A percentile compares a stretch with the other conserved stretches of the same genome.
phyloP scores from a whole-genome alignment of 306 rosid genomes.

The Leucaena leucocephala region DNA sequence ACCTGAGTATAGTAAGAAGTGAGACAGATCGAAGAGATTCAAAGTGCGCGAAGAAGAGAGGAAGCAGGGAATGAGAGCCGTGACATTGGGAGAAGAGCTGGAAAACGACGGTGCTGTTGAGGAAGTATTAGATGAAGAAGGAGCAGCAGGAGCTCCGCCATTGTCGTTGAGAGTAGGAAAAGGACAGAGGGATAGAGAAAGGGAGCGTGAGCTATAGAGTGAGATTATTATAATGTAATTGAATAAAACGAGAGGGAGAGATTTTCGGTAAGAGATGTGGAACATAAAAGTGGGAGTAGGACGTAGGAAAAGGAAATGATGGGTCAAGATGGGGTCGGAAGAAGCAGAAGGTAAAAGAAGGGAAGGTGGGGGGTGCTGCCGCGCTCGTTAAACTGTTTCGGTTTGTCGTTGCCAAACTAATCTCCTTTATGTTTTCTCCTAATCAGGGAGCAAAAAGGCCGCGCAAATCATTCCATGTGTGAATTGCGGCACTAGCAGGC shows the following conservation, averaged over 20 bases:
- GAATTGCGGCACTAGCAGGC: no score
- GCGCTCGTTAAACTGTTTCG: no score
- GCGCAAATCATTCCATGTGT: no score
- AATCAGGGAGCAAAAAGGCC: no score
- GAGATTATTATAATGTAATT: slow-evolving; percentile 22
- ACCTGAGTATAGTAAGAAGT: slow-evolving; percentile 32
- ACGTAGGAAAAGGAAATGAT: not conserved
- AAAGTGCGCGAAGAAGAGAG: slow-evolving; percentile 44
- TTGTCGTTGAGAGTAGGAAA: slow-evolving; percentile 47
- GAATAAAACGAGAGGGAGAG: slow-evolving; percentile 27
- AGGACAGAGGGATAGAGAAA: slow-evolving; percentile 55
- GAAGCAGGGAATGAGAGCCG: slow-evolving; percentile 40
- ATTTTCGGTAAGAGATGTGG: not conserved
- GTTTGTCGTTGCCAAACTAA: no score
- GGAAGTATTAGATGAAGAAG: slow-evolving; percentile 39
- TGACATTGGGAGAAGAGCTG: slow-evolving; percentile 36
- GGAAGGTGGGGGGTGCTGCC: no score
- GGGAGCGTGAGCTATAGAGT: slow-evolving; percentile 22
- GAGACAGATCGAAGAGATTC: slow-evolving; percentile 53
- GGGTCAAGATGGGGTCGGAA: slow-evolving; percentile 44
- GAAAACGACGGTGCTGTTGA: slow-evolving; percentile 63
- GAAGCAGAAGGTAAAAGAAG: slow-evolving; percentile 38
- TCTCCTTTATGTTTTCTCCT: no score
- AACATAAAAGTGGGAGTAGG: not conserved
- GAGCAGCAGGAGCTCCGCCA: slow-evolving; percentile 76